Evolutionary conservation across 2,329 filamentous ascomycete genomes (phyloP).

Genomic region (Exutisphaerella laricina): DNA sequence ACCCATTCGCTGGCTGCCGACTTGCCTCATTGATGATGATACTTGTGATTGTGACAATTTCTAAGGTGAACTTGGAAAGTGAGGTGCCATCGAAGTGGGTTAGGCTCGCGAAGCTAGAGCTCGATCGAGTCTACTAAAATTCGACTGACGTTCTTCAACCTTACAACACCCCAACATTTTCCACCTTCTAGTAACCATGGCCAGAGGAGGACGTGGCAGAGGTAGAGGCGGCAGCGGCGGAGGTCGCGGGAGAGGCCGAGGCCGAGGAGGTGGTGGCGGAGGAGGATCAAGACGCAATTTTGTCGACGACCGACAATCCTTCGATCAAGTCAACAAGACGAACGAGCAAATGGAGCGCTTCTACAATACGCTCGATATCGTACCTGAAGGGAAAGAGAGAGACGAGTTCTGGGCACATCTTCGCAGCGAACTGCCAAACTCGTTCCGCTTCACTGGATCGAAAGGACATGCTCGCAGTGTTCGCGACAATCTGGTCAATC

Average conservation of each 20-base stretch:
- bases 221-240: constrained; percentile 19
- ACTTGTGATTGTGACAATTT: too few species aligned
- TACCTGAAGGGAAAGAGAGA: constrained; percentile 68
- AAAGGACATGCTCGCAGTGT: constrained; percentile 93
- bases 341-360: constrained; percentile 83
- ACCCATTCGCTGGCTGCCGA: background rate
- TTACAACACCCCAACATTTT: background rate
- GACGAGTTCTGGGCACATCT: constrained; percentile 78
- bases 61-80: too few species aligned
- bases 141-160: background rate
- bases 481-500: constrained; percentile 76
- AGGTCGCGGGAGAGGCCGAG: constrained; percentile 21
- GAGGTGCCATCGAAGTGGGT: too few species aligned
- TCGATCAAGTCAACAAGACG: constrained; percentile 63
- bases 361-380: constrained; percentile 72
- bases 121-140: background rate
- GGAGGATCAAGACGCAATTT: constrained; percentile 24
- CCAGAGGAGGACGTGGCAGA: constrained; percentile 1
- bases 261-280: constrained; percentile 23
- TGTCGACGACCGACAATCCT: constrained; percentile 38
- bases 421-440: constrained; percentile 84
- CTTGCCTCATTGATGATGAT: background rate
- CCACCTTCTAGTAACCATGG: constrained; percentile 13
- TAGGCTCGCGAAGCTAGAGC: too few species aligned
- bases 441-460: constrained; percentile 94